Percentiles rank a stretch among this genome's conserved stretches.
phyloP scores from a whole-genome alignment of 805 yeast species.

The Spathaspora sp. region DNA sequence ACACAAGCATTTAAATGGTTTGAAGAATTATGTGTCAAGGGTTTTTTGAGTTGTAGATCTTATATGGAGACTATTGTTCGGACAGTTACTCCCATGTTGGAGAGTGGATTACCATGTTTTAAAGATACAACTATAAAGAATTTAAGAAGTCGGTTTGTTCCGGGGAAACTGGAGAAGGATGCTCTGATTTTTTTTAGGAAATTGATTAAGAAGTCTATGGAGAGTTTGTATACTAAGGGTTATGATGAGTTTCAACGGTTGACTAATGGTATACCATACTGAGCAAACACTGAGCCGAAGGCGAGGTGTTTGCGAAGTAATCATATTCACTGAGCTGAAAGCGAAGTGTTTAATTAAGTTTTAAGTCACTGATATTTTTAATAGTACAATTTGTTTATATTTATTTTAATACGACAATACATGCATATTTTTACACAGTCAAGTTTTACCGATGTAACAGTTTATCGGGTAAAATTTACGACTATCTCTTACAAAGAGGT shows the following conservation, averaged over 20 bases:
- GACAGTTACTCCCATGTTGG: slow-evolving; percentile 89
- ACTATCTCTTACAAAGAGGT: too few species aligned
- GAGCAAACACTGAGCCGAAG: not conserved
- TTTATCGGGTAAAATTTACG: too few species aligned
- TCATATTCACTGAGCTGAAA: too few species aligned
- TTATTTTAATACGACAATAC: too few species aligned
- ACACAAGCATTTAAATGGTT: slow-evolving; percentile 92
- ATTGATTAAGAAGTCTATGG: slow-evolving; percentile 76
- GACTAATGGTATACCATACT: slow-evolving; percentile 96
- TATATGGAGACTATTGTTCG: slow-evolving; percentile 81
- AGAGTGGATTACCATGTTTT: slow-evolving; percentile 94
- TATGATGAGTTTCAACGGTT: slow-evolving; percentile 96
- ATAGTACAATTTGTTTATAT: too few species aligned
- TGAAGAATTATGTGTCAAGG: slow-evolving; percentile 92
- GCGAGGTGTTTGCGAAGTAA: not conserved
- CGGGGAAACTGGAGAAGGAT: slow-evolving; percentile 75
- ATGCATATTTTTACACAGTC: too few species aligned
- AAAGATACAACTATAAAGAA: slow-evolving; percentile 82
- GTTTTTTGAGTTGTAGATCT: slow-evolving; percentile 84
- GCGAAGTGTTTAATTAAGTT: too few species aligned
- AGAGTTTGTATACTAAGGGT: slow-evolving; percentile 86
- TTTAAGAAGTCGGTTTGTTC: slow-evolving; percentile 74
- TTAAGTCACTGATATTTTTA: too few species aligned
- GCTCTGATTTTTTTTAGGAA: slow-evolving; percentile 77
- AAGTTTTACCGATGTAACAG: too few species aligned